phyloP scores from a whole-genome alignment of 2,329 filamentous ascomycete species.

The Daldinia eschscholtzii region DNA sequence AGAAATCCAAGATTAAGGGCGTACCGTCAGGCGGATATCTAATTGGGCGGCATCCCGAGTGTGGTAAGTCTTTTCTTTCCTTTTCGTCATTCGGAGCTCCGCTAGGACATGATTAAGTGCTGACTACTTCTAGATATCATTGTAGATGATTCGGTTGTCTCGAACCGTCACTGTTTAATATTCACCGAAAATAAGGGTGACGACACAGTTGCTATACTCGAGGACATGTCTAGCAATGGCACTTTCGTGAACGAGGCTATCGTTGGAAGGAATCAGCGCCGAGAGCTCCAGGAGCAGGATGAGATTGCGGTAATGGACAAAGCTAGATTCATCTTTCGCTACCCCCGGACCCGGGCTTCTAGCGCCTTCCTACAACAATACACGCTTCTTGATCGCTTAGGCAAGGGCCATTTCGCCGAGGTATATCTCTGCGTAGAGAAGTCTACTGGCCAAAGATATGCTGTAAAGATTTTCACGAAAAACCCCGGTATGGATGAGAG shows the following conservation, averaged over 20 bases:
- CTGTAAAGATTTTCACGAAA: conserved; percentile 95
- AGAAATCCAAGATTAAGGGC: conserved; percentile 71
- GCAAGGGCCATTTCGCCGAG: conserved; percentile 95
- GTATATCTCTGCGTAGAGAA: conserved; percentile 94
- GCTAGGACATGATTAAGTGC: not conserved
- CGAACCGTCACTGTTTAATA: conserved; percentile 83
- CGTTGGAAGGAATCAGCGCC: conserved; percentile 90
- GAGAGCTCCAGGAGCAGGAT: conserved; percentile 89
- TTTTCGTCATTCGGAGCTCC: not conserved
- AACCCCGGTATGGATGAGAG: conserved; percentile 83
- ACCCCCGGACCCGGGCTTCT: conserved; percentile 79
- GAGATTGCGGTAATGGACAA: conserved; percentile 89
- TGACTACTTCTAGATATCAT: conserved; percentile 69
- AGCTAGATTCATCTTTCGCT: conserved; percentile 90
- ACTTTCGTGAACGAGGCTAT: conserved; percentile 95
- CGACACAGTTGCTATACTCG: conserved; percentile 79
- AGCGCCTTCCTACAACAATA: conserved; percentile 90
- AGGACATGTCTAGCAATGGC: conserved; percentile 95
- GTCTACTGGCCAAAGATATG: conserved; percentile 82
- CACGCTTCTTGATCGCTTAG: conserved; percentile 83
- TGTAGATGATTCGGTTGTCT: conserved; percentile 83
- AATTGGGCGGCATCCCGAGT: conserved; percentile 93
- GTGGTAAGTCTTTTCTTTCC: conserved; percentile 72
- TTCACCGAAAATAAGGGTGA: conserved; percentile 72
- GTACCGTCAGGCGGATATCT: conserved; percentile 85